Percentiles rank a stretch among this genome's conserved stretches.
Evolutionary conservation across 108 stramenopile species (phyloP).

Genomic region (Craspedostauros australis): DNA sequence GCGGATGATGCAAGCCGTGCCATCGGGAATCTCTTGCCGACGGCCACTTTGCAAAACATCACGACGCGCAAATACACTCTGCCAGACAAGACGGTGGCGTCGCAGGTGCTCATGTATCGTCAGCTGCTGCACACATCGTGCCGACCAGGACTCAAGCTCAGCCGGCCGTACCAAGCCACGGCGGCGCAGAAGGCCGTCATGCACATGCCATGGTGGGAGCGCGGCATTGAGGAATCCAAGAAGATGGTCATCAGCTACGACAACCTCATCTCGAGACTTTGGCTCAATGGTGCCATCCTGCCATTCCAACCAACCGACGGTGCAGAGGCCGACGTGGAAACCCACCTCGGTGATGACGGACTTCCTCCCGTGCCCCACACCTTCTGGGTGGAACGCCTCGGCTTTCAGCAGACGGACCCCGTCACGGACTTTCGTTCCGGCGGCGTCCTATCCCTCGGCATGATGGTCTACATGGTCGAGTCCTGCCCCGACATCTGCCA

Average conservation of each 20-base stretch:
- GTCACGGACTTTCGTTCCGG: slow-evolving; percentile 87
- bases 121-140: slow-evolving; percentile 82
- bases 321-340: slow-evolving; percentile 30
- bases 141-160: slow-evolving; percentile 67
- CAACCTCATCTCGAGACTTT: slow-evolving; percentile 68
- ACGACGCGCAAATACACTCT: slow-evolving; percentile 60
- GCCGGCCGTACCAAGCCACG: slow-evolving; percentile 62
- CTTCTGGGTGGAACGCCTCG: slow-evolving; percentile 71
- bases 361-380: slow-evolving; percentile 75
- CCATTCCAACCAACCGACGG: slow-evolving; percentile 22
- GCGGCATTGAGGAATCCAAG: slow-evolving; percentile 58
- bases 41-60: slow-evolving; percentile 31
- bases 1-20: slow-evolving; percentile 28
- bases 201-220: slow-evolving; percentile 89
- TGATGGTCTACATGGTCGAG: slow-evolving; percentile 79
- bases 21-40: slow-evolving; percentile 32
- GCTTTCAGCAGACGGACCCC: slow-evolving; percentile 84
- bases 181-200: slow-evolving; percentile 72
- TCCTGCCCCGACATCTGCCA: slow-evolving; percentile 21
- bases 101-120: slow-evolving; percentile 84
- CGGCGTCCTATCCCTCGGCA: slow-evolving; percentile 71
- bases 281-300: slow-evolving; percentile 74
- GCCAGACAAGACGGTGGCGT: slow-evolving; percentile 82
- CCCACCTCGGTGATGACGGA: slow-evolving; percentile 53
- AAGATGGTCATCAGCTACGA: slow-evolving; percentile 82